Percentiles rank a stretch among this genome's conserved stretches.
phyloP scores from a whole-genome alignment of 1,284 basidiomycete genomes.

The Trichosporon inkin region DNA sequence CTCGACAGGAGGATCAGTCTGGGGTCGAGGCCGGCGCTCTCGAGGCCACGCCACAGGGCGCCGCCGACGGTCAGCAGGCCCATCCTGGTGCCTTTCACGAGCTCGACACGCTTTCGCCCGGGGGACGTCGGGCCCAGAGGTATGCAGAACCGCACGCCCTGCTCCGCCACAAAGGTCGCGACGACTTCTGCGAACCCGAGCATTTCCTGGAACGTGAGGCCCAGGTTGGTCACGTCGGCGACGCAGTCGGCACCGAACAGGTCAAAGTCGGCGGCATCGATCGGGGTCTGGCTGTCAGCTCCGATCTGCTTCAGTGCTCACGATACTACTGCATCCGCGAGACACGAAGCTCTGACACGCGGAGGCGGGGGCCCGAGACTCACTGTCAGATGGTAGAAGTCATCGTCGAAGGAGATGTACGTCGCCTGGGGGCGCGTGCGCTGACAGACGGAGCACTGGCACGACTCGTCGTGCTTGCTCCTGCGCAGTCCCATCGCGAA shows the following conservation, averaged over 20 bases:
- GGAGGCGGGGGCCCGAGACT: not conserved
- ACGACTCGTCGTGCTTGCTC: not conserved
- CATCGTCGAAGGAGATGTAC: not conserved
- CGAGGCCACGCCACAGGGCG: not conserved
- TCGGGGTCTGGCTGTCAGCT: slow-evolving; percentile 3
- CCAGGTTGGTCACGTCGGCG: slow-evolving; percentile 1
- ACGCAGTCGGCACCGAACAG: not conserved
- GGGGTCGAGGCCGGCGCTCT: not conserved
- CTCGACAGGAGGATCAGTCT: not conserved
- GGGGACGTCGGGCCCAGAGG: not conserved
- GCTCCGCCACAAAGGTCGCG: not conserved
- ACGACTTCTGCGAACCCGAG: not conserved
- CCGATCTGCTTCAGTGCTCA: not conserved
- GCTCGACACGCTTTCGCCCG: not conserved
- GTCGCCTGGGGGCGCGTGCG: not conserved
- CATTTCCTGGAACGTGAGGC: not conserved
- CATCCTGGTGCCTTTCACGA: slow-evolving; percentile 1
- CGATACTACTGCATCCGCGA: not conserved
- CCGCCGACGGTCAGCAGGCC: not conserved
- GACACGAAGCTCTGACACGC: not conserved
- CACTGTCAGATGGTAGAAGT: slow-evolving; percentile 1
- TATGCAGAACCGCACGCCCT: not conserved
- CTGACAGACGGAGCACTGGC: not conserved
- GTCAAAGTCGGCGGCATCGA: slow-evolving; percentile 2
- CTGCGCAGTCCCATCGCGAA: slow-evolving; percentile 1